Percentiles rank a stretch among this genome's conserved stretches.
These are phyloP conservation scores for Melocanna baccifera DNA, from an alignment of 176 grass and related monocot species.

Conservation along the genomic window DNA sequence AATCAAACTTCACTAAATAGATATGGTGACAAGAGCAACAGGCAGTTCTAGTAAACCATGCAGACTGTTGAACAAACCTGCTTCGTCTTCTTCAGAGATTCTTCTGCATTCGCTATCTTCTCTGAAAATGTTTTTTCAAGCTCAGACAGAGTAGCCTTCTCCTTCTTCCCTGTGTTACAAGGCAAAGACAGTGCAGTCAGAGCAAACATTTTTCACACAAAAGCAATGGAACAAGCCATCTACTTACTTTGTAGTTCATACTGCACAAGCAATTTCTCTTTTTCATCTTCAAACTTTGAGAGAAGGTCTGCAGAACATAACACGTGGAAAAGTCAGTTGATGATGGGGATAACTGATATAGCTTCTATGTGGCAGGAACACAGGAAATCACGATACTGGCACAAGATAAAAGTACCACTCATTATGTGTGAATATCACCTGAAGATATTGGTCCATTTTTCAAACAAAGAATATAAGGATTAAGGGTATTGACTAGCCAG, in stretches of 20 bases:
- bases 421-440: neutral
- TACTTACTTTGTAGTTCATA: conserved; percentile 83
- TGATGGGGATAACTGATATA: neutral
- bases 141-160: conserved; percentile 71
- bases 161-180: conserved; percentile 71
- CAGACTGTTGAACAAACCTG: conserved; percentile 44
- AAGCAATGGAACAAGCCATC: neutral
- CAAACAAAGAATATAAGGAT: neutral
- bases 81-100: conserved; percentile 81
- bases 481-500: neutral
- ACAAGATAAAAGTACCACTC: neutral
- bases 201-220: neutral
- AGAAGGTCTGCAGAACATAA: conserved; percentile 60
- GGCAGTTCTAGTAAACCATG: neutral
- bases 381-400: neutral
- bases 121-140: conserved; percentile 66
- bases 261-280: conserved; percentile 68
- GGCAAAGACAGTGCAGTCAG: neutral
- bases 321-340: neutral
- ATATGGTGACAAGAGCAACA: neutral
- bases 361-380: neutral
- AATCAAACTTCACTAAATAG: neutral
- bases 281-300: conserved; percentile 90
- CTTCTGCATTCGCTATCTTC: conserved; percentile 76
- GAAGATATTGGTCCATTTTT: neutral